Evolutionary conservation across 495 filamentous ascomycete genomes (phyloP).

Genomic region (Aspergillus coremiiformis): DNA sequence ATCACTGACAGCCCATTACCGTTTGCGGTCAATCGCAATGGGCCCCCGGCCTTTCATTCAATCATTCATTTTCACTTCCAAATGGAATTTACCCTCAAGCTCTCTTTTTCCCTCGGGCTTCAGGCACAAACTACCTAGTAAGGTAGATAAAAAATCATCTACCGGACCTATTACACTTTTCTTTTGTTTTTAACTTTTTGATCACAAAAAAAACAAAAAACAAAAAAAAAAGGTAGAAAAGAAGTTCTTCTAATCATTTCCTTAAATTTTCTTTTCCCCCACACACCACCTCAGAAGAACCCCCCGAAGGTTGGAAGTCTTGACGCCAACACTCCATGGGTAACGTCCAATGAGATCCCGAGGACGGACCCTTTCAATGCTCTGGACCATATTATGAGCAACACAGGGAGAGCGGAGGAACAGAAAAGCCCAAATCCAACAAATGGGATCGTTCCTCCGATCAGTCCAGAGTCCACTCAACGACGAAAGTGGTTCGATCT

Average conservation of each 20-base stretch:
- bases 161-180: too few species aligned
- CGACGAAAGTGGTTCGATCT: background rate
- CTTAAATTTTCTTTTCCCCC: too few species aligned
- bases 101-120: too few species aligned
- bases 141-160: too few species aligned
- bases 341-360: slow-evolving; percentile 13
- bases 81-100: background rate
- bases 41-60: background rate
- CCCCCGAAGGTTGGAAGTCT: slow-evolving; percentile 4
- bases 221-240: too few species aligned
- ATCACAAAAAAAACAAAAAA: too few species aligned
- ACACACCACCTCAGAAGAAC: background rate
- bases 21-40: slow-evolving; percentile 8
- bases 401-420: slow-evolving; percentile 9
- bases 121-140: too few species aligned
- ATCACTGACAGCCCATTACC: background rate
- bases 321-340: slow-evolving; percentile 15
- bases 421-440: background rate
- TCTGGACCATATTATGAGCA: slow-evolving; percentile 9
- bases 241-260: too few species aligned
- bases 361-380: slow-evolving; percentile 5
- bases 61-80: background rate
- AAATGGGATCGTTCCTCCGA: background rate
- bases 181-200: too few species aligned
- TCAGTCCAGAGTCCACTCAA: slow-evolving; percentile 1